phyloP scores from a whole-genome alignment of 2,329 filamentous ascomycete genomes.

The Thyridium curvatum region DNA sequence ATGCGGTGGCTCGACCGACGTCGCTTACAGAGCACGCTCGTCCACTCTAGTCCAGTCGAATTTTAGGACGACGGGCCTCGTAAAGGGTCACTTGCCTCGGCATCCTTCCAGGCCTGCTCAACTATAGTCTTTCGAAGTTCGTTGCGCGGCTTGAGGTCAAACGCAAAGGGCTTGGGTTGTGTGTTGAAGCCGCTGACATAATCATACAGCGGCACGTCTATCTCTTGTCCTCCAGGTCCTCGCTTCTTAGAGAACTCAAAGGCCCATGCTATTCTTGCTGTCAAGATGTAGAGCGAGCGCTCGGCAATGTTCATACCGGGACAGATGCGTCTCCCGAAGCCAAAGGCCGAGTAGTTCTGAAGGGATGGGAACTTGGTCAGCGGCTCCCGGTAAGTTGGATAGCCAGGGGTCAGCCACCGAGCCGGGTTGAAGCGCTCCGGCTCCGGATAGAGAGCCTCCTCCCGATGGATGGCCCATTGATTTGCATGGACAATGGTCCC shows the following conservation, averaged over 20 bases:
- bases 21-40: too few relatives aligned
- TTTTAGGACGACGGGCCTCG: too few relatives aligned
- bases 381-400: slow-evolving; percentile 18
- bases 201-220: neutral
- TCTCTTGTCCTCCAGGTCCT: neutral
- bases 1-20: too few relatives aligned
- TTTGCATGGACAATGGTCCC: slow-evolving; percentile 7
- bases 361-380: slow-evolving; percentile 21
- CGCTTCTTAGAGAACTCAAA: slow-evolving; percentile 10
- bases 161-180: too few relatives aligned
- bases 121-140: too few relatives aligned
- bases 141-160: too few relatives aligned
- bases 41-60: too few relatives aligned
- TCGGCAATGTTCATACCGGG: slow-evolving; percentile 22
- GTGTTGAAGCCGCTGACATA: slow-evolving; percentile 1
- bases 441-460: slow-evolving; percentile 19
- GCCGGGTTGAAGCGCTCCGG: slow-evolving; percentile 18
- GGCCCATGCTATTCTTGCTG: slow-evolving; percentile 18
- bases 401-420: slow-evolving; percentile 18
- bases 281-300: slow-evolving; percentile 16
- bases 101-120: too few relatives aligned
- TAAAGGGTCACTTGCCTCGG: too few relatives aligned
- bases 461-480: slow-evolving; percentile 12
- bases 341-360: slow-evolving; percentile 29
- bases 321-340: slow-evolving; percentile 37